phyloP scores from a whole-genome alignment of 2,329 filamentous ascomycete genomes.

The Neoascochyta sp. region DNA sequence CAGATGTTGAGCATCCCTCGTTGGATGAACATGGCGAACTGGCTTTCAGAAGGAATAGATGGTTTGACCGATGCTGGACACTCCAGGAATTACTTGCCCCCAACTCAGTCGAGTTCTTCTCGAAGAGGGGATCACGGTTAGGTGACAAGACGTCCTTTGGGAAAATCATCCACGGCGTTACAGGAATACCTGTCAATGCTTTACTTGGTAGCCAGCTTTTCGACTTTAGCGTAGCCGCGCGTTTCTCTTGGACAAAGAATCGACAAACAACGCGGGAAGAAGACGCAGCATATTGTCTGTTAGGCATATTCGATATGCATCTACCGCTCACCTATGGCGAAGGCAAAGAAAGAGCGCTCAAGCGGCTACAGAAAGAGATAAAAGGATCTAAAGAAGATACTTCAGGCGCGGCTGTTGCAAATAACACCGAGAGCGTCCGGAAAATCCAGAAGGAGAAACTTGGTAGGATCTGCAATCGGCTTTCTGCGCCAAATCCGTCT shows the following conservation, averaged over 20 bases:
- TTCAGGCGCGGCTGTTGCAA: not conserved
- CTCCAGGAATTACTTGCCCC: slow-evolving; percentile 16
- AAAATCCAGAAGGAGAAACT: slow-evolving; percentile 1
- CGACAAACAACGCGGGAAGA: slow-evolving; percentile 14
- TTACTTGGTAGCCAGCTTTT: slow-evolving; percentile 4
- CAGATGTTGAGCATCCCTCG: slow-evolving; percentile 4
- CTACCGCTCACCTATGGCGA: slow-evolving; percentile 24
- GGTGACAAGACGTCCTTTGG: slow-evolving; percentile 6
- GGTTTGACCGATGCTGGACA: slow-evolving; percentile 12
- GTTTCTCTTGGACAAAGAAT: slow-evolving; percentile 12
- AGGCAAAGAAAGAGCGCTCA: slow-evolving; percentile 15
- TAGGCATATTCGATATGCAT: slow-evolving; percentile 11
- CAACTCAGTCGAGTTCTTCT: slow-evolving; percentile 13
- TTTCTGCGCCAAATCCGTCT: slow-evolving; percentile 37
- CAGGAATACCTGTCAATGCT: slow-evolving; percentile 6
- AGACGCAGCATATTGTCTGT: slow-evolving; percentile 13
- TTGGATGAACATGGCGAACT: not conserved
- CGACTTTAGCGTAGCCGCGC: slow-evolving; percentile 9
- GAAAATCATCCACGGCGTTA: slow-evolving; percentile 5
- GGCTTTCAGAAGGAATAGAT: slow-evolving; percentile 6
- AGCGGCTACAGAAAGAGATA: slow-evolving; percentile 1
- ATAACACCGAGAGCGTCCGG: not conserved
- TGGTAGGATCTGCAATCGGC: slow-evolving; percentile 24
- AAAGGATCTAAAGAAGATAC: not conserved
- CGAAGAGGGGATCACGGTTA: slow-evolving; percentile 5